A percentile compares a stretch with the other conserved stretches of the same genome.
These are phyloP conservation scores for Aphanomyces invadans DNA, from an alignment of 352 stramenopile genomes.

Conservation along the genomic window DNA sequence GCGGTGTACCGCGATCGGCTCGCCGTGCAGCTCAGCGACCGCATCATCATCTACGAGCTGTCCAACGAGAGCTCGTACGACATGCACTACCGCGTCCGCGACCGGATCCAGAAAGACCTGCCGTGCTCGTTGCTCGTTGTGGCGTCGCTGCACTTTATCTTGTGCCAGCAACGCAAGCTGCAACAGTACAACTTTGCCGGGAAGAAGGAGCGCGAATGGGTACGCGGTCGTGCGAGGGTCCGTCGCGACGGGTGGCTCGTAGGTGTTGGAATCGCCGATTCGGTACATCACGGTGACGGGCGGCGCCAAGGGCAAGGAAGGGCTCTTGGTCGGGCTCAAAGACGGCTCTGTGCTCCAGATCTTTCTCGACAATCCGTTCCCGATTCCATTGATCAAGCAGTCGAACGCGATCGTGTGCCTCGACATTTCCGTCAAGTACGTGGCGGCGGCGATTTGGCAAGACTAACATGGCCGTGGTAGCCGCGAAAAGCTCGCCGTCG, in stretches of 20 bases:
- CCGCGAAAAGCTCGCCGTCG: constrained; percentile 82
- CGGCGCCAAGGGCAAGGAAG: constrained; percentile 82
- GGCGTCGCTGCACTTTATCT: constrained; percentile 86
- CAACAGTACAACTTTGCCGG: constrained; percentile 88
- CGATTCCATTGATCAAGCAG: constrained; percentile 87
- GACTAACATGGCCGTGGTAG: constrained; percentile 27
- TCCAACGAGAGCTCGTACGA: constrained; percentile 80
- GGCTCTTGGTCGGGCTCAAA: constrained; percentile 88
- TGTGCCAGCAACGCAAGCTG: constrained; percentile 89
- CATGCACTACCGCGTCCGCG: constrained; percentile 90
- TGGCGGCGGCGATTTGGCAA: too few relatives aligned
- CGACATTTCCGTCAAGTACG: constrained; percentile 80
- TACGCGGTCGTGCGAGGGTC: constrained; percentile 22
- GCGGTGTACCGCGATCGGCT: constrained; percentile 89
- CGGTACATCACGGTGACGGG: constrained; percentile 90
- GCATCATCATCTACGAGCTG: constrained; percentile 93
- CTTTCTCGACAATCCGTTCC: constrained; percentile 94
- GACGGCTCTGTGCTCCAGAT: constrained; percentile 88
- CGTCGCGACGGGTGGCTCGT: constrained; percentile 31
- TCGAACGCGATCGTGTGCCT: constrained; percentile 80
- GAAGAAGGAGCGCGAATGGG: constrained; percentile 79
- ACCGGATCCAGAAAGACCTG: constrained; percentile 78
- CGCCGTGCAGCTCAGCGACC: constrained; percentile 89
- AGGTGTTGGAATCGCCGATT: constrained; percentile 79
- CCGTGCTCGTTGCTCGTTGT: constrained; percentile 85